A percentile compares a stretch with the other conserved stretches of the same genome.
These are phyloP conservation scores for Aspergillus wentii DNA, from an alignment of 495 filamentous ascomycete genomes.

Conservation along the genomic window DNA sequence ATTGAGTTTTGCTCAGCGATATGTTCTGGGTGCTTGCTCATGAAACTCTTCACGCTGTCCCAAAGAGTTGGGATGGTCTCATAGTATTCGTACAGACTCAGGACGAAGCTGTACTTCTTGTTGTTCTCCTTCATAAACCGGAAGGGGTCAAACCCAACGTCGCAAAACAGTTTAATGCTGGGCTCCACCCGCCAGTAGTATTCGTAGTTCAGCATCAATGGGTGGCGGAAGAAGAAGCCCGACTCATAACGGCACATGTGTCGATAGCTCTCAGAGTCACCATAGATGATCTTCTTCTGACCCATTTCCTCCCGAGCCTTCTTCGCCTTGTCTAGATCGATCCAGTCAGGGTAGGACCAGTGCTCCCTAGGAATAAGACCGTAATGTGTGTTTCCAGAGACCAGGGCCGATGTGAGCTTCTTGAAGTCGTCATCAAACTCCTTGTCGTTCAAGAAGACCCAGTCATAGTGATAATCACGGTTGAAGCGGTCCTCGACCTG, in stretches of 20 bases:
- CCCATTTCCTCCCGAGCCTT: conserved; percentile 82
- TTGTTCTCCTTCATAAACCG: conserved; percentile 80
- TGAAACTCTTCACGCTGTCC: conserved; percentile 90
- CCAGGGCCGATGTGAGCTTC: conserved; percentile 79
- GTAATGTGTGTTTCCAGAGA: conserved; percentile 88
- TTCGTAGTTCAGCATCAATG: conserved; percentile 77
- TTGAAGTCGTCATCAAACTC: conserved; percentile 91
- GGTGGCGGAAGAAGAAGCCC: conserved; percentile 88
- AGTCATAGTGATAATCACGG: conserved; percentile 91
- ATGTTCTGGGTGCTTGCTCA: conserved; percentile 81
- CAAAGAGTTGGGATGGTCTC: conserved; percentile 96
- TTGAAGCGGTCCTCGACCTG: conserved; percentile 98
- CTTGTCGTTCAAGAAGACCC: conserved; percentile 97
- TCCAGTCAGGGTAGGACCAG: conserved; percentile 85
- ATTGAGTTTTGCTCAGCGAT: conserved; percentile 80
- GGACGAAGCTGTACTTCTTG: conserved; percentile 86
- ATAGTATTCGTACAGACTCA: conserved; percentile 89
- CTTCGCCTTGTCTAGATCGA: conserved; percentile 78
- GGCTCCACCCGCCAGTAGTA: conserved; percentile 94
- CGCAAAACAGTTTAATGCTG: conserved; percentile 82
- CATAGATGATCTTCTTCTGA: conserved; percentile 85
- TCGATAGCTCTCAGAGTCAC: conserved; percentile 85
- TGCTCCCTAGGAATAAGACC: conserved; percentile 79
- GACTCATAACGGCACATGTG: conserved; percentile 96
- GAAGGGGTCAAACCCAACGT: conserved; percentile 80